Base-by-base conservation (phyloP, 306 rosid genomes). In the Trichosanthes truncata region DNA sequence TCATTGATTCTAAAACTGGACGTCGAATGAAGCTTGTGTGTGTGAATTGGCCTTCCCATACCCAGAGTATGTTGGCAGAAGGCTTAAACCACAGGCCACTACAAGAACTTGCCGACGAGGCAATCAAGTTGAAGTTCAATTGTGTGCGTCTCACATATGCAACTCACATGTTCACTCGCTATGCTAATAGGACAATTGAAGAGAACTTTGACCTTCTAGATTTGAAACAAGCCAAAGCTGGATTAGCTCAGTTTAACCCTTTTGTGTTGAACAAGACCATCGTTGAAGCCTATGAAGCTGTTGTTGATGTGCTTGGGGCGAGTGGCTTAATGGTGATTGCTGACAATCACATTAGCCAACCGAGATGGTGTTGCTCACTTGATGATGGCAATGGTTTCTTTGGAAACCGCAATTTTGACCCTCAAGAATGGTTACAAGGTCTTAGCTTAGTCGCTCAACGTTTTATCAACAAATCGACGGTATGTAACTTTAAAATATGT, bases 381-480 rank as follows among this genome's bases (percentile, higher is more conserved):
- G 84, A 88, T 21, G 93, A 90, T 78, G 90, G 83, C 18, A 88
- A 90, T 85, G 89, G 88, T 0, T 88, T 90, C 79, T 90, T 86
- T 13, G 60, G 83, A 56, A 87, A 90, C 9, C 66, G 81, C 31
- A 81, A 90, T 72, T 88, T 90, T 62, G 81, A 84, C 78, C 83
- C 91, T 15, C 46, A 82, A 5, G 93, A 90, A 74, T 89, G 93
- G 93, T 23, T 88, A 3, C 76, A 74, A 0, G 93, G 90, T 0
- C 91, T 90, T 41, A 60, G 74, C 20, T 67, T 85, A 52, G 89
- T 87, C 0, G 91, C 91, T 38, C 60, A 83, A 0, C 78, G 78
- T 20, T 88, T 86, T 38, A 10, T 8, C 20, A 65, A 52, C 14
- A 84, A 84, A 53, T 31, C 82, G 17, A 71, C 81, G 31, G 91